Evolutionary conservation across 768 basidiomycete species (phyloP).

Genomic region (Boletus fagicola): DNA sequence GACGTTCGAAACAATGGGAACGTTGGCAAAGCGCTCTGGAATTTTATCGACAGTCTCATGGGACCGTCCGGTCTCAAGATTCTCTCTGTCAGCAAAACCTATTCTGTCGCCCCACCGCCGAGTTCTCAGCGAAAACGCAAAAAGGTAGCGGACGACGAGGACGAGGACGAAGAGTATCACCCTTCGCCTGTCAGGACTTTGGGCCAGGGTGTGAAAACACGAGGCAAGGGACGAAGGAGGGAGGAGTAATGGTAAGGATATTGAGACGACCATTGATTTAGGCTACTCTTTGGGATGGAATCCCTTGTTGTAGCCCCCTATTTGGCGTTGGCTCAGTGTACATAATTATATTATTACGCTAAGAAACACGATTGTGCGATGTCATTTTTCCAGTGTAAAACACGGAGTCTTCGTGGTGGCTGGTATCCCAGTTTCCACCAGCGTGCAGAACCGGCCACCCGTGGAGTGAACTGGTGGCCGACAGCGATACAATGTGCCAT

Average conservation of each 20-base stretch:
- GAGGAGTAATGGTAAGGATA: not conserved
- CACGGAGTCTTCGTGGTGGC: not conserved
- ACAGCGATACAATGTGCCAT: not conserved
- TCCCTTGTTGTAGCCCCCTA: not conserved
- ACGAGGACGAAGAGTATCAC: slow-evolving; percentile 47
- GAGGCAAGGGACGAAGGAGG: slow-evolving; percentile 36
- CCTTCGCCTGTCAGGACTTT: slow-evolving; percentile 43
- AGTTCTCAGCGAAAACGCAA: slow-evolving; percentile 32
- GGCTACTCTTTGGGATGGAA: not conserved
- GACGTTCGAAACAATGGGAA: slow-evolving; percentile 65
- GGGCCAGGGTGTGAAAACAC: slow-evolving; percentile 41
- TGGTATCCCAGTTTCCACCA: not conserved
- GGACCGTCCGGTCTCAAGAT: slow-evolving; percentile 33
- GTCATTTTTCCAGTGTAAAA: not conserved
- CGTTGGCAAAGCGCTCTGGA: slow-evolving; percentile 60
- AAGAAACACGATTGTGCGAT: not conserved
- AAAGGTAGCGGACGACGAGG: slow-evolving; percentile 27
- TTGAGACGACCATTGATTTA: not conserved
- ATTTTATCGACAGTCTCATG: slow-evolving; percentile 44
- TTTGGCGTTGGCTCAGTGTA: not conserved
- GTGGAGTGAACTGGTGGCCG: not conserved
- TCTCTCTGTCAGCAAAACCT: slow-evolving; percentile 25
- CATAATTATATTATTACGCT: not conserved
- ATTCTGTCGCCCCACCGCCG: slow-evolving; percentile 5
- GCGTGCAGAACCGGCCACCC: not conserved